Evolutionary conservation across 345 rosid species (phyloP), one percentile per base, ranked within the genome.

Genomic region (Citrus trifoliata): DNA sequence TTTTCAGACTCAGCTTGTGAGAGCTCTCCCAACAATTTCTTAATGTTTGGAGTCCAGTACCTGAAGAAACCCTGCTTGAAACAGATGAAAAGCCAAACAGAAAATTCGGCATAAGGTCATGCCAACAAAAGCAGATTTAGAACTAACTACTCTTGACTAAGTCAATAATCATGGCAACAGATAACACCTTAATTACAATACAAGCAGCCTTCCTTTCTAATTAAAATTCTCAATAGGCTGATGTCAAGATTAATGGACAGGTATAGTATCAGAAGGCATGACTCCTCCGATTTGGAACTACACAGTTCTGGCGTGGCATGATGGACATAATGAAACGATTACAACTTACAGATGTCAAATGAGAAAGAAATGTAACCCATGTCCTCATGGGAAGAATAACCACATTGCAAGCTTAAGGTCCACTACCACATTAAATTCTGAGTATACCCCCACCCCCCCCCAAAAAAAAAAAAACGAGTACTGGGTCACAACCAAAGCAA

Each of bases 21-120:
- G 63, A 90, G 92, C 83, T 90, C 93, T 76, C 81, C 89, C 70
- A 93, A 55, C 73, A 83, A 77, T 82, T 88, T 89, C 89, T 92
- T 96, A 80, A 91, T 93, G 74, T 80, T 85, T 65, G 97, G 97
- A 85, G 89, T 90, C 98, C 98, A 96, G 82, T 94, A 94, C 73
- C 99, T 90, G 82, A 79, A 90, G 82, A 88, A 87, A 60, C 99
- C 98, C 99, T 96, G 90, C 73, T 86, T 62, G 70, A 25, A 60
- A 71, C 73, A 70, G 72, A 65, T 62, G 69, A 62, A 48, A 63
- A 25, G 19, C 13, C 21, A 62, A 73, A 76, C 42, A 33, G 19
- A 42, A 63, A 72, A 70, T 48, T 28, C 6, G 2, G 58, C 0
- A 24, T 67, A 71, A 55, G 27, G 21, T 28, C 58, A 67, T 33